Evolutionary conservation across 768 basidiomycete species (phyloP).

Genomic region (Rhodosporidiobolus sp.): DNA sequence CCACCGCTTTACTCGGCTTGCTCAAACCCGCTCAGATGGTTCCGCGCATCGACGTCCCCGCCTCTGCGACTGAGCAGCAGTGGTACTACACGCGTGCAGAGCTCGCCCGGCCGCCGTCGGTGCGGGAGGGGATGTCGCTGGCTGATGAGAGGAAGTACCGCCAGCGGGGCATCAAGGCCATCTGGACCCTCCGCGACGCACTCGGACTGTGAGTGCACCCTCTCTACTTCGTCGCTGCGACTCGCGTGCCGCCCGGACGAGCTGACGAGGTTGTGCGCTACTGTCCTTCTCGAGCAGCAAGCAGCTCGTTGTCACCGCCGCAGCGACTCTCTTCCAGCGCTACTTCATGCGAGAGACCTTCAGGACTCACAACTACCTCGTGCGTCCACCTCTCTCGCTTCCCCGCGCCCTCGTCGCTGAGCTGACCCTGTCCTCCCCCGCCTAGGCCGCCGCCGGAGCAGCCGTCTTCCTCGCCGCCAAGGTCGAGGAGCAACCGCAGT

Average conservation of each 20-base stretch:
- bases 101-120: constrained; percentile 44
- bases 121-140: constrained; percentile 33
- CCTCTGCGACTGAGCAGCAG: constrained; percentile 42
- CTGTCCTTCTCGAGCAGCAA: neutral
- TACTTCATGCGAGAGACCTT: constrained; percentile 48
- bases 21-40: no score
- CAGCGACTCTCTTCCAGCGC: constrained; percentile 45
- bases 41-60: neutral
- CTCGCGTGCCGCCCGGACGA: neutral
- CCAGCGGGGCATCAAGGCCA: neutral
- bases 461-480: constrained; percentile 48
- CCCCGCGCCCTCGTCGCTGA: neutral
- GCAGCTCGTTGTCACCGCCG: constrained; percentile 40
- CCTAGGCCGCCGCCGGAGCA: constrained; percentile 44
- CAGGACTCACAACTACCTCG: constrained; percentile 39
- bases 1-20: no score
- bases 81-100: constrained; percentile 44
- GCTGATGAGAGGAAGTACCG: constrained; percentile 2
- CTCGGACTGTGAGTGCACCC: neutral
- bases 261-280: neutral
- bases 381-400: constrained; percentile 9
- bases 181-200: constrained; percentile 3
- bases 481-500: constrained; percentile 45
- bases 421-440: neutral
- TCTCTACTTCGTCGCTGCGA: neutral